phyloP scores from a whole-genome alignment of 192 early-diverging fungal genomes.

The Coemansia sp. region DNA sequence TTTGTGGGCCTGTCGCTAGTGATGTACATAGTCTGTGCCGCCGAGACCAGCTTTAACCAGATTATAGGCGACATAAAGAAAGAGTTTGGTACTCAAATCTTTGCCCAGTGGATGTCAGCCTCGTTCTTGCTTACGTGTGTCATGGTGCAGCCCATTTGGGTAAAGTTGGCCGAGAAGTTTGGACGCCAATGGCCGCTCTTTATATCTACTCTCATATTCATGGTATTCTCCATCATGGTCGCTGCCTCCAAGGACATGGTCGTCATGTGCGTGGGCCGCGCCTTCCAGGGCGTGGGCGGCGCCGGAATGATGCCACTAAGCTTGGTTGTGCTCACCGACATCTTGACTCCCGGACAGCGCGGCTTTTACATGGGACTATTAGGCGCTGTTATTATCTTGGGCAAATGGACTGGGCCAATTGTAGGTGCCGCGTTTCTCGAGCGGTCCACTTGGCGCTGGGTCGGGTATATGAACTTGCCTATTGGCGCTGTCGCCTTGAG shows the following conservation, averaged over 20 bases:
- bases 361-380: slow-evolving; percentile 69
- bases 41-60: slow-evolving; percentile 83
- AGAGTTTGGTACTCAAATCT: slow-evolving; percentile 63
- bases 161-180: slow-evolving; percentile 81
- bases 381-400: slow-evolving; percentile 60
- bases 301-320: slow-evolving; percentile 65
- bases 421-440: slow-evolving; percentile 69
- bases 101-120: slow-evolving; percentile 81
- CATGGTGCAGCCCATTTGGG: slow-evolving; percentile 75
- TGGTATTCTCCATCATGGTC: slow-evolving; percentile 52
- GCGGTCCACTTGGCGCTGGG: slow-evolving; percentile 62
- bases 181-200: slow-evolving; percentile 44
- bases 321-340: slow-evolving; percentile 74
- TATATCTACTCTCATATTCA: slow-evolving; percentile 43
- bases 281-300: slow-evolving; percentile 71
- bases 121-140: slow-evolving; percentile 69
- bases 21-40: slow-evolving; percentile 71
- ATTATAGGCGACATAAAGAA: slow-evolving; percentile 67
- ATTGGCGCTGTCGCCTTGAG: slow-evolving; percentile 56
- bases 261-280: slow-evolving; percentile 64
- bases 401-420: slow-evolving; percentile 70
- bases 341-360: slow-evolving; percentile 65
- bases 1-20: slow-evolving; percentile 56
- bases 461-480: slow-evolving; percentile 79
- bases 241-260: slow-evolving; percentile 40